Evolutionary conservation across 2,329 filamentous ascomycete species (phyloP), one percentile per base, ranked within the genome.

Genomic region (Aspergillus oerlinghausenensis): DNA sequence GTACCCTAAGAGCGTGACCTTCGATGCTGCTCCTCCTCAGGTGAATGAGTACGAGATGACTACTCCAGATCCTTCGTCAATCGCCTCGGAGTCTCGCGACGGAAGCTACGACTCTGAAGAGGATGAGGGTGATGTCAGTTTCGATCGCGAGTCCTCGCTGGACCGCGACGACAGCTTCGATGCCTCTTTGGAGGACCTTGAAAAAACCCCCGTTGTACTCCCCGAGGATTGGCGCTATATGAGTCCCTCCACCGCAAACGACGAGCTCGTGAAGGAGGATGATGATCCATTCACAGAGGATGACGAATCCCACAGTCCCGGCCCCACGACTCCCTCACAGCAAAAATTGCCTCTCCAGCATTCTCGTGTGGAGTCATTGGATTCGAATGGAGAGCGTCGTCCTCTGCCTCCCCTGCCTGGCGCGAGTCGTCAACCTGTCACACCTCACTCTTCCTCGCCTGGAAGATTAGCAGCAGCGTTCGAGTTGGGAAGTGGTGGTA

Each of bases 1-100:
- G 54, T 90, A 96, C 75, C 87, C 91, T 50, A 99, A 99, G 80
- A 97, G 92, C 67, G 94, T 99, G 57, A 99, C 93, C 0, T 99
- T 99, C 71, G 92, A 97, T 75, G 89, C 88, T 40, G 92, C 90
- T 1, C 93, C 93, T 23, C 94, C 94, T 25, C 90, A 96, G 70
- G 84, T 99, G 67, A 96, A 97, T 70, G 94, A 99, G 76, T 99
- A 97, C 73, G 94, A 97, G 75, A 92, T 97, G 89, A 89, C 91
- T 35, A 99, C 94, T 2, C 94, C 94, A 10, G 94, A 97, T 69
- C 84, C 95, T n/a, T 97, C 93, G 1, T 96, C 92, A 0, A 82
- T 95, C 25, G 90, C 90, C 26, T 93, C 90, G 50, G 92, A 88
- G 64, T 97, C 93, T 11, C 88, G 93, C 8, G 91, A 97, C 68